Percentiles rank a stretch among this genome's conserved stretches.
phyloP scores from a whole-genome alignment of 345 rosid species.

The Gossypium arboreum region DNA sequence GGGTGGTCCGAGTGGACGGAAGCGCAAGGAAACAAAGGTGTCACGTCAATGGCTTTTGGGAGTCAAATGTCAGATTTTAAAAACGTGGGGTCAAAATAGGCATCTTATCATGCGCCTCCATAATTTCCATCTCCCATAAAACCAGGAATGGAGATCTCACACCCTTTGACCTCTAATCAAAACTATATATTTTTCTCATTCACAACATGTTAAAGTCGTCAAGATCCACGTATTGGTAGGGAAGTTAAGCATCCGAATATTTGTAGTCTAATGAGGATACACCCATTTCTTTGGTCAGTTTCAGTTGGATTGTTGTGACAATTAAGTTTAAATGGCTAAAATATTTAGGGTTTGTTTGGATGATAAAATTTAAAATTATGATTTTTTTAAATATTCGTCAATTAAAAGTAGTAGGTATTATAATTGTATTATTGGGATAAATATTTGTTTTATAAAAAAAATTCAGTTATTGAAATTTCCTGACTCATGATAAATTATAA shows the following conservation, averaged over 20 bases:
- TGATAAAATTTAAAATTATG: too few relatives aligned
- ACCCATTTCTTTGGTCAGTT: not conserved
- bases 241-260: not conserved
- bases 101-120: not conserved
- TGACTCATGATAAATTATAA: too few relatives aligned
- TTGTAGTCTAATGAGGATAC: not conserved
- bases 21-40: not conserved
- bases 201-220: not conserved
- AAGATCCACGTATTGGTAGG: not conserved
- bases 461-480: too few relatives aligned
- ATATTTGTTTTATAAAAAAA: too few relatives aligned
- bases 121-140: not conserved
- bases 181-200: too few relatives aligned
- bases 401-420: too few relatives aligned
- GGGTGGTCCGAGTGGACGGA: not conserved
- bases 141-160: not conserved
- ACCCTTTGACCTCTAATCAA: not conserved
- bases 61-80: not conserved
- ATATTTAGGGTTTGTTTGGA: too few relatives aligned
- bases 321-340: too few relatives aligned
- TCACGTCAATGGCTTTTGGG: not conserved
- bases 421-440: too few relatives aligned
- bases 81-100: not conserved
- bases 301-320: not conserved
- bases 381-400: too few relatives aligned